Conservation (phyloP, 306 rosid genomes). For the Vigna mungo region DNA sequence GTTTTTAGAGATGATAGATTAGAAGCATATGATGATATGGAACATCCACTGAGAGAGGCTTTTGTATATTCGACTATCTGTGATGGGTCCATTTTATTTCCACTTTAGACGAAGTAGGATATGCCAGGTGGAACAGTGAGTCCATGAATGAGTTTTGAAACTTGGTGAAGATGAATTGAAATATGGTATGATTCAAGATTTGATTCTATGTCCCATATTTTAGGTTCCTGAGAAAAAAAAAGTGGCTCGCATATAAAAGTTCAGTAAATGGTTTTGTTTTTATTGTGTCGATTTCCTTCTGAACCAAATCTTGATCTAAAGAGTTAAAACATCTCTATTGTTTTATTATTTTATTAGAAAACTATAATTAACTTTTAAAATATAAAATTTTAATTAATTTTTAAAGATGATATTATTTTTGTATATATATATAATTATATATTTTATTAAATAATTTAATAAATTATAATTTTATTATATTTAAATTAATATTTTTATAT, state of each 20-base stretch:
- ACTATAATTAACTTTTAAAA: no score
- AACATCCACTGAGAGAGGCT: slow-evolving; percentile 56
- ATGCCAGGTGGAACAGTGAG: slow-evolving; percentile 34
- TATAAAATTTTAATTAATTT: no score
- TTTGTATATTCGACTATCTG: slow-evolving; percentile 46
- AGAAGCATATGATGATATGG: slow-evolving; percentile 35
- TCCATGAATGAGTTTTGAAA: slow-evolving; percentile 20
- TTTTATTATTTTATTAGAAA: no score
- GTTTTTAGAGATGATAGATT: slow-evolving; percentile 42
- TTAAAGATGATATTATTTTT: no score
- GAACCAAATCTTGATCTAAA: no score
- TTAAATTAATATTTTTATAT: no score
- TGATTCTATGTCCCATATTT: slow-evolving; percentile 30
- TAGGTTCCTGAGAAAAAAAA: slow-evolving; percentile 30
- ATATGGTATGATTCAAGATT: background rate
- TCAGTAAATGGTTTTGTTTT: slow-evolving; percentile 14
- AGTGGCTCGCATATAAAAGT: background rate
- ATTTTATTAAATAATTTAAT: no score
- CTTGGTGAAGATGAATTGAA: slow-evolving; percentile 5
- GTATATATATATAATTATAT: no score
- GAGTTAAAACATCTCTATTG: no score
- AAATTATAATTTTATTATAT: no score
- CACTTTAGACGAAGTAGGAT: slow-evolving; percentile 50
- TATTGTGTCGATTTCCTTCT: background rate
- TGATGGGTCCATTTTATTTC: slow-evolving; percentile 46